Conservation (phyloP, 2,329 filamentous ascomycete species). For the Sporothrix humicola region DNA sequence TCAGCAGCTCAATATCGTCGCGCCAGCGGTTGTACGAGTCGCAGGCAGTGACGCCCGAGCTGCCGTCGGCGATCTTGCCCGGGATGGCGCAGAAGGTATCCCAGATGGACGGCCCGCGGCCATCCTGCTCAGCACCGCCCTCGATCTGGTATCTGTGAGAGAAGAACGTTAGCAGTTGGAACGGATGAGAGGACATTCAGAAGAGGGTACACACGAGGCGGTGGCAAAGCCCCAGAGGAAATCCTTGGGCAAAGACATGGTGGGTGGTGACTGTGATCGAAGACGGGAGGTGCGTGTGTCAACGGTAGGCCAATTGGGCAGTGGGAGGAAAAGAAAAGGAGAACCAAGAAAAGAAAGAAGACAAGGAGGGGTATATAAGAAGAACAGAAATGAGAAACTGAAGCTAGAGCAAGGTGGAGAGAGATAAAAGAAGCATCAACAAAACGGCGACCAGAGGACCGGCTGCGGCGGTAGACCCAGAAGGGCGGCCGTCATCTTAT, state of each 20-base stretch:
- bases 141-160: constrained; percentile 84
- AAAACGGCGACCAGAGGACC: constrained; percentile 28
- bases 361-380: neutral
- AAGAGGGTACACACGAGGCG: constrained; percentile 62
- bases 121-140: constrained; percentile 74
- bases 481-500: constrained; percentile 33
- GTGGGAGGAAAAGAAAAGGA: neutral
- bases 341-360: neutral
- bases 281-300: neutral
- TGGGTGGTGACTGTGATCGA: neutral
- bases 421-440: constrained; percentile 24
- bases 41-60: constrained; percentile 77
- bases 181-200: neutral
- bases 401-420: neutral
- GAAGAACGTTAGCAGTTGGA: neutral
- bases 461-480: neutral
- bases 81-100: constrained; percentile 83
- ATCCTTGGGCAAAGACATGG: constrained; percentile 67
- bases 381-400: neutral
- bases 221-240: constrained; percentile 84
- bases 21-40: constrained; percentile 82
- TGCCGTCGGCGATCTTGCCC: constrained; percentile 81
- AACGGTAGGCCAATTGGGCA: neutral
- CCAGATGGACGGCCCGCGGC: constrained; percentile 84
- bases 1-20: constrained; percentile 79